Conservation (phyloP, 495 filamentous ascomycete species). For the Apiosordaria backusii region DNA sequence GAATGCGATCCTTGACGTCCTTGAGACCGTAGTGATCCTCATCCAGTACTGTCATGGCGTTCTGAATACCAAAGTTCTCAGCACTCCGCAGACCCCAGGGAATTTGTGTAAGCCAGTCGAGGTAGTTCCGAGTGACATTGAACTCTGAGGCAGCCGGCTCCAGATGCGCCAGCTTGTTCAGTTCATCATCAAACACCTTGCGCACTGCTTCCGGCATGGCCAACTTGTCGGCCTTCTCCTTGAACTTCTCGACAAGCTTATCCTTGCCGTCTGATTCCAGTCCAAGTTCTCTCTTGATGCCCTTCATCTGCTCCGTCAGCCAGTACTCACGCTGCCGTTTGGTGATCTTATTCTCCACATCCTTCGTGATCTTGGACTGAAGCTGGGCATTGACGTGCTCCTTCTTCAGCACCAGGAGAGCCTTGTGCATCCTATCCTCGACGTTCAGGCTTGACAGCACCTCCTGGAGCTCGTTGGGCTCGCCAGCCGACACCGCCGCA, state of each 20-base stretch:
- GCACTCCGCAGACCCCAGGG: slow-evolving; percentile 95
- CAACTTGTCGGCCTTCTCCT: slow-evolving; percentile 87
- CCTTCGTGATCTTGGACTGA: slow-evolving; percentile 95
- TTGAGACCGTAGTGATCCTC: slow-evolving; percentile 97
- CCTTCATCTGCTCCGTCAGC: slow-evolving; percentile 99
- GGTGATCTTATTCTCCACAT: slow-evolving; percentile 96
- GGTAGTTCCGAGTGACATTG: slow-evolving; percentile 98
- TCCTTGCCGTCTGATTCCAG: slow-evolving; percentile 98
- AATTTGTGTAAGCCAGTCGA: slow-evolving; percentile 97
- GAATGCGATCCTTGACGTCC: slow-evolving; percentile 97
- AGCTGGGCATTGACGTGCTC: slow-evolving; percentile 97
- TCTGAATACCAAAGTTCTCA: slow-evolving; percentile 91
- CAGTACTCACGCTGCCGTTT: slow-evolving; percentile 98
- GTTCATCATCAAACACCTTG: slow-evolving; percentile 96
- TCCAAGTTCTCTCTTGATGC: slow-evolving; percentile 91
- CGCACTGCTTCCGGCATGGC: slow-evolving; percentile 95
- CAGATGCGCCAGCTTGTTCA: slow-evolving; percentile 92
- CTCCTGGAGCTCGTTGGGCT: slow-evolving; percentile 87
- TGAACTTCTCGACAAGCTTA: slow-evolving; percentile 94
- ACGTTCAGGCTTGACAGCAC: slow-evolving; percentile 86
- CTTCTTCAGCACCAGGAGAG: slow-evolving; percentile 88
- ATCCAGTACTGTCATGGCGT: slow-evolving; percentile 87
- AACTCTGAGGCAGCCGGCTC: slow-evolving; percentile 96
- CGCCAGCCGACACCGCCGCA: slow-evolving; percentile 87
- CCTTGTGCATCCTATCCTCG: slow-evolving; percentile 84